Evolutionary conservation across 2,329 filamentous ascomycete genomes (phyloP), one percentile per base, ranked within the genome.

Genomic region (Knoxdaviesia capensis): DNA sequence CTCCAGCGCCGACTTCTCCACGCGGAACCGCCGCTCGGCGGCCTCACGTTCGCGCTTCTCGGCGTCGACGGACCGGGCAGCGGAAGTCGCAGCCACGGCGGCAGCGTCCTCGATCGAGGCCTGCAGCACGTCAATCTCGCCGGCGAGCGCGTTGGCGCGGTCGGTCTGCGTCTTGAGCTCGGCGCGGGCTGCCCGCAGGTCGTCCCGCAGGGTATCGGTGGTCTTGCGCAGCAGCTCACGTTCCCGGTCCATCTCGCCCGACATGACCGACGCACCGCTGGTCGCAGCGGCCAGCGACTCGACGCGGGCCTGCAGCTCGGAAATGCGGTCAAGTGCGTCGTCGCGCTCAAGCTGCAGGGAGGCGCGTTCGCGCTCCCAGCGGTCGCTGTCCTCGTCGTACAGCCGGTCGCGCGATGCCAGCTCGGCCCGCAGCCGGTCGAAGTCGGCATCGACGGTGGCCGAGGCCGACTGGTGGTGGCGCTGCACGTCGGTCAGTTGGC

Each of bases 121-220:
- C 54, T 85, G 79, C 9, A 87, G 59, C 31, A 83, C 71, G 42
- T 83, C 76, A n/a, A 85, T 66, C 53, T 86, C 81, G 48, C 86
- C 80, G 53, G 87, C 79, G 20, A 87, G 56, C 6, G 68, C 67
- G 44, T 80, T 71, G 2, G 77, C 63, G 54, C 76, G 83, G 48
- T 81, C 77, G 40, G 65, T 63, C 45, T 82, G 65, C 1, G 65
- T 55, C 48, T 74, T 69, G 52, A 74, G 68, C 48, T 78, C 74
- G 28, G 77, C 66, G 48, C 77, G 72, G 30, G 71, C 71, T 40
- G 78, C 64, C n/a, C 80, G 72, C 6, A 86, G 65, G 43, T 85
- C 76, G 48, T 86, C 80, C 42, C 71, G 73, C 6, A 77, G 68
- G 6, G 20, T 20, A 2, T 64, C 59, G 2, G 77, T 72, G 4